Evolutionary conservation across 2,329 filamentous ascomycete species (phyloP).

Genomic region (Xylariomycetidae sp.): DNA sequence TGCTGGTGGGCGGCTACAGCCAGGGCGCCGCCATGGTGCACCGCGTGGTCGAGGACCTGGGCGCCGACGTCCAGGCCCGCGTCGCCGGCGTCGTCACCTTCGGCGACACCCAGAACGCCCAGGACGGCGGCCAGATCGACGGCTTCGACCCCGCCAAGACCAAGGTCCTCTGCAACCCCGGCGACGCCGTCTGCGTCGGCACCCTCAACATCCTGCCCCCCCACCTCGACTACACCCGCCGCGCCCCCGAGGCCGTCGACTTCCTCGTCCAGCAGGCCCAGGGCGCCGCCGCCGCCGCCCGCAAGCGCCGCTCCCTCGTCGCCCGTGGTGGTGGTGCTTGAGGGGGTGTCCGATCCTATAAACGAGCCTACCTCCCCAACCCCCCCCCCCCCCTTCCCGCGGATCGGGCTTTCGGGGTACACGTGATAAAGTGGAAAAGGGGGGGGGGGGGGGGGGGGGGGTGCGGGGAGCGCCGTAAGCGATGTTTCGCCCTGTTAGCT

Average conservation of each 20-base stretch:
- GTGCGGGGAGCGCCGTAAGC: too few relatives aligned
- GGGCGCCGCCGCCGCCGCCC: background rate
- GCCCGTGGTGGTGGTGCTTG: too few relatives aligned
- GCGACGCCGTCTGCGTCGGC: constrained; percentile 43
- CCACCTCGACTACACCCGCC: constrained; percentile 4
- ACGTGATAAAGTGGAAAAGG: too few relatives aligned
- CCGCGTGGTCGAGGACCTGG: constrained; percentile 7
- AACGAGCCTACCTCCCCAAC: too few relatives aligned
- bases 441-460: too few relatives aligned
- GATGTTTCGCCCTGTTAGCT: too few relatives aligned
- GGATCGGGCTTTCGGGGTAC: too few relatives aligned
- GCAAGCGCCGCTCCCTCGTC: too few relatives aligned
- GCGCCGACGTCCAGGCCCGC: background rate
- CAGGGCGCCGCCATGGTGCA: constrained; percentile 28
- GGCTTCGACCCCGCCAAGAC: constrained; percentile 21
- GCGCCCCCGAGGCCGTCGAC: constrained; percentile 1
- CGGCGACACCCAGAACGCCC: constrained; percentile 25
- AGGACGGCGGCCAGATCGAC: constrained; percentile 25
- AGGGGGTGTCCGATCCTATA: too few relatives aligned
- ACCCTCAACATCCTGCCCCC: constrained; percentile 16
- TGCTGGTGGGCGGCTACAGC: constrained; percentile 25
- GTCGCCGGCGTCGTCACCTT: constrained; percentile 19
- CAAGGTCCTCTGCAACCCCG: constrained; percentile 40
- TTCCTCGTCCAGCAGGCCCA: constrained; percentile 8
- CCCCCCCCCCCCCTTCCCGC: too few relatives aligned